Evolutionary conservation across 305 asterid genomes (phyloP).

Genomic region (Fraxinus latifolia): DNA sequence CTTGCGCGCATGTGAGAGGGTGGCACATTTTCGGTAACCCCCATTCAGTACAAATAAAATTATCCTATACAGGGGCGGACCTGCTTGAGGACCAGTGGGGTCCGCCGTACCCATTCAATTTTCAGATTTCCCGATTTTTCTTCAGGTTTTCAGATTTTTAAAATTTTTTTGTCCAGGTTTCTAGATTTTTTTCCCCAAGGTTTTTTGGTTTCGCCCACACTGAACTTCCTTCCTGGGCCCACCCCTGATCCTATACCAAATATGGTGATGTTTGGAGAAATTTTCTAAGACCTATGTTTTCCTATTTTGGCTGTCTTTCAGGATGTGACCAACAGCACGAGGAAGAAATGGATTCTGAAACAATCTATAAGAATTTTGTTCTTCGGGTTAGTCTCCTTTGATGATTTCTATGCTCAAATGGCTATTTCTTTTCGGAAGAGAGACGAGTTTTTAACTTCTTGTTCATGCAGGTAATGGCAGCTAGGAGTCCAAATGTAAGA

Average conservation of each 20-base stretch:
- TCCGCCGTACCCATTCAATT: too few relatives aligned
- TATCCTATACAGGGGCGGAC: too few relatives aligned
- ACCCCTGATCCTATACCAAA: background rate
- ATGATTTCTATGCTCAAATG: background rate
- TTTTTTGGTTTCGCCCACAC: too few relatives aligned
- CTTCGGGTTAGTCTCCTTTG: conserved; percentile 59
- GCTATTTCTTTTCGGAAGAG: background rate
- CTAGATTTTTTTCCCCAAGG: too few relatives aligned
- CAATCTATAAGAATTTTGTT: conserved; percentile 73
- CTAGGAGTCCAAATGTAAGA: conserved; percentile 84
- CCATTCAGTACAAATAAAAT: too few relatives aligned
- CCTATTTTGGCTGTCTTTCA: conserved; percentile 31
- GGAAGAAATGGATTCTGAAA: conserved; percentile 87
- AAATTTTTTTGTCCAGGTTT: too few relatives aligned
- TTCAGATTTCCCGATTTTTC: too few relatives aligned
- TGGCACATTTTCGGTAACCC: too few relatives aligned
- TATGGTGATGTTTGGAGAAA: background rate
- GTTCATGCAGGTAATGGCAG: conserved; percentile 78
- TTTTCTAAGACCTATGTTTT: background rate
- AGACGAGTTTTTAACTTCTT: background rate
- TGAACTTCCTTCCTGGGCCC: too few relatives aligned
- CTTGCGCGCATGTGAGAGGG: too few relatives aligned
- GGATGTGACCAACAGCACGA: conserved; percentile 89
- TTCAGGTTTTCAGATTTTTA: too few relatives aligned
- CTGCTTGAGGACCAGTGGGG: too few relatives aligned